Evolutionary conservation across 345 rosid species (phyloP).

Genomic region (Eucalyptus grandis): DNA sequence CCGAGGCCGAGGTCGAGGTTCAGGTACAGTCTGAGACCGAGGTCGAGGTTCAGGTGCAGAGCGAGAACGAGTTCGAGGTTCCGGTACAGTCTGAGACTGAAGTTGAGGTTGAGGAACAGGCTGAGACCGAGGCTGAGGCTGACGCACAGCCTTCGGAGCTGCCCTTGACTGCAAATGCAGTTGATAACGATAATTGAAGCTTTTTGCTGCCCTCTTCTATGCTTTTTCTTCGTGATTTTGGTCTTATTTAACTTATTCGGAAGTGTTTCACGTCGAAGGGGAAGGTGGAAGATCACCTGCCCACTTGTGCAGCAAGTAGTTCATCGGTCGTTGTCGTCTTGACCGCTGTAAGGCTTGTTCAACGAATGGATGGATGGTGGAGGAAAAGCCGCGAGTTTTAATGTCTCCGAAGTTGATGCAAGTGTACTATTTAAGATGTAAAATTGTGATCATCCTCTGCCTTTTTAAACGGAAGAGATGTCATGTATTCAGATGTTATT

Average conservation of each 20-base stretch:
- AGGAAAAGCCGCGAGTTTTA: background rate
- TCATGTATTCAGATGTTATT: background rate
- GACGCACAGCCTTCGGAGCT: slow-evolving; percentile 15
- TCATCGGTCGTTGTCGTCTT: background rate
- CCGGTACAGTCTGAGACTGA: background rate
- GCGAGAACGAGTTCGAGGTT: background rate
- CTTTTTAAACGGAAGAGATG: background rate
- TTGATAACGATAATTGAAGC: slow-evolving; percentile 26
- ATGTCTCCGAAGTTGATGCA: background rate
- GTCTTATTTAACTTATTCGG: background rate
- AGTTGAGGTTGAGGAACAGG: background rate
- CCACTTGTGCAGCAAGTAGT: background rate
- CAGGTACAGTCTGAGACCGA: background rate
- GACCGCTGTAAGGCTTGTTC: background rate
- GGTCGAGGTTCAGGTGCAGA: background rate
- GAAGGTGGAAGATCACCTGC: slow-evolving; percentile 46
- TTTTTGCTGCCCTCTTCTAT: background rate
- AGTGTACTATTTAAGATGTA: background rate
- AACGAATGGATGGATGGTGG: background rate
- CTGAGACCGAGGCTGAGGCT: background rate
- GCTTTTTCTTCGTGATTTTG: background rate
- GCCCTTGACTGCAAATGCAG: slow-evolving; percentile 3
- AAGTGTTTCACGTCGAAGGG: slow-evolving; percentile 6
- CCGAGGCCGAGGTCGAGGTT: background rate
- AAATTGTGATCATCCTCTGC: background rate